Evolutionary conservation across 257 asterid genomes (phyloP).

Genomic region (Solanum megistacrolobum): DNA sequence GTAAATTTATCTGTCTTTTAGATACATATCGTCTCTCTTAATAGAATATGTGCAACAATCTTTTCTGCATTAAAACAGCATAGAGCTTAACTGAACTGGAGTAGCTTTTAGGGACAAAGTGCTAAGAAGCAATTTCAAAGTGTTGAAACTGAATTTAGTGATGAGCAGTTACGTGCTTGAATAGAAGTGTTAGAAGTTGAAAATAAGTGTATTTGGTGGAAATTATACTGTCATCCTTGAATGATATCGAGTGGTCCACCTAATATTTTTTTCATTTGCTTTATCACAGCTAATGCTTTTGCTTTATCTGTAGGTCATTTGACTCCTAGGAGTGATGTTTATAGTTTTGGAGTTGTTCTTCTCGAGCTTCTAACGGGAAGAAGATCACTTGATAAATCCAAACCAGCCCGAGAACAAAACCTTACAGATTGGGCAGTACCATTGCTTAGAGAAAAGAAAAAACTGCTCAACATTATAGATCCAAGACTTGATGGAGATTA

Average conservation of each 20-base stretch:
- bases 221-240: background rate
- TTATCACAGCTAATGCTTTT: background rate
- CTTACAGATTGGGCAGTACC: constrained; percentile 95
- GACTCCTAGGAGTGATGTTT: constrained; percentile 81
- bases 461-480: constrained; percentile 60
- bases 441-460: constrained; percentile 66
- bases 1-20: constrained; percentile 6
- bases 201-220: background rate
- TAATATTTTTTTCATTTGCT: background rate
- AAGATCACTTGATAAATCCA: constrained; percentile 63
- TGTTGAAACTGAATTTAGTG: background rate
- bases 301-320: constrained; percentile 41
- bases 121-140: background rate
- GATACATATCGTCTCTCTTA: background rate
- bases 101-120: background rate
- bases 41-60: background rate
- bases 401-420: constrained; percentile 72
- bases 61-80: background rate
- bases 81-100: background rate
- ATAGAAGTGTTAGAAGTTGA: background rate
- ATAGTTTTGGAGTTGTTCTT: constrained; percentile 85
- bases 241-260: background rate
- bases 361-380: constrained; percentile 83
- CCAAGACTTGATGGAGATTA: constrained; percentile 73
- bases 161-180: background rate